Conservation (phyloP, 2,329 filamentous ascomycete genomes). For the Fusarium coicis region DNA sequence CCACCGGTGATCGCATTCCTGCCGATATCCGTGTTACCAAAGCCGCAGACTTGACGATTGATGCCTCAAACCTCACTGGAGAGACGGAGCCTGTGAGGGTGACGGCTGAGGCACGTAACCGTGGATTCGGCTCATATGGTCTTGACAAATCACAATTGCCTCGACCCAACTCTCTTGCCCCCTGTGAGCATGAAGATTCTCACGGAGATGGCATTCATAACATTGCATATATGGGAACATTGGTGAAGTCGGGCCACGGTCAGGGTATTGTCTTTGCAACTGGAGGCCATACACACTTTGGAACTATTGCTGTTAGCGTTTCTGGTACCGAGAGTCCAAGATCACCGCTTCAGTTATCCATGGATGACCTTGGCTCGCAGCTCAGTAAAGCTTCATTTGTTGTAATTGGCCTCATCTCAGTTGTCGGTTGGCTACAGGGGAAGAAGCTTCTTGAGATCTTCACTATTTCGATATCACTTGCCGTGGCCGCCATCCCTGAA, state of each 20-base stretch:
- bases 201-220: slow-evolving; percentile 80
- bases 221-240: slow-evolving; percentile 97
- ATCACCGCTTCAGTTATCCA: slow-evolving; percentile 92
- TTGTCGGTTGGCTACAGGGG: slow-evolving; percentile 90
- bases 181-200: slow-evolving; percentile 68
- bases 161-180: slow-evolving; percentile 55
- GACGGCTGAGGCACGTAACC: slow-evolving; percentile 67
- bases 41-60: slow-evolving; percentile 89
- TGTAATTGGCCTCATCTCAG: slow-evolving; percentile 91
- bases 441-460: slow-evolving; percentile 94
- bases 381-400: slow-evolving; percentile 96
- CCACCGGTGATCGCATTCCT: slow-evolving; percentile 94
- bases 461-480: slow-evolving; percentile 95
- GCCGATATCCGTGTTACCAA: slow-evolving; percentile 95
- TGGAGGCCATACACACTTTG: slow-evolving; percentile 92
- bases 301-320: slow-evolving; percentile 92
- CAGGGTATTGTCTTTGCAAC: slow-evolving; percentile 98
- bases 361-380: slow-evolving; percentile 97
- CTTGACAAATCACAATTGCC: slow-evolving; percentile 45
- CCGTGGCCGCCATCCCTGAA: slow-evolving; percentile 95
- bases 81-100: slow-evolving; percentile 95
- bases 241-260: slow-evolving; percentile 94
- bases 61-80: slow-evolving; percentile 95
- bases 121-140: slow-evolving; percentile 44
- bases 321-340: slow-evolving; percentile 95